These are phyloP conservation scores for Durusdinium trenchii DNA, from an alignment of 73 alveolate genomes.

Conservation along the genomic window DNA sequence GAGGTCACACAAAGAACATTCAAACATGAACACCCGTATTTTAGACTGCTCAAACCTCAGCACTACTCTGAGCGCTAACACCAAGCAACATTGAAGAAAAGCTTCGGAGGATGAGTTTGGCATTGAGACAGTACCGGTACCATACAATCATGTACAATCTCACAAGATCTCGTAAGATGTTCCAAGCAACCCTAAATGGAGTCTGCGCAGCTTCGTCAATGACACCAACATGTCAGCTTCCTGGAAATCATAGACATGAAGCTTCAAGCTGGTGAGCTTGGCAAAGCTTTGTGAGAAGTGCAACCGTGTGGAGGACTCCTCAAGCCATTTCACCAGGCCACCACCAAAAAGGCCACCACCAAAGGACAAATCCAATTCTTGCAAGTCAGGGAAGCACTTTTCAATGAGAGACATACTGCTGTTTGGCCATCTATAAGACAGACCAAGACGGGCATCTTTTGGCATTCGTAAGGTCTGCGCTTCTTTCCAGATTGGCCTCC, in stretches of 20 bases:
- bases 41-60: too few relatives aligned
- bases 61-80: neutral
- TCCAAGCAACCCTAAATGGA: conserved; percentile 21
- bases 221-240: conserved; percentile 39
- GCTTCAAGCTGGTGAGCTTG: neutral
- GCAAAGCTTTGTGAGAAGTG: conserved; percentile 34
- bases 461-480: conserved; percentile 45
- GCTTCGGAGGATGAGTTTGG: too few relatives aligned
- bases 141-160: too few relatives aligned
- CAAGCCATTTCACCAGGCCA: conserved; percentile 9
- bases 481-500: neutral
- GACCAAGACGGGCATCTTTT: conserved; percentile 25
- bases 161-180: too few relatives aligned
- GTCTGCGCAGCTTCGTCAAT: neutral
- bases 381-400: conserved; percentile 40
- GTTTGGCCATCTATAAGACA: conserved; percentile 47
- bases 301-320: neutral
- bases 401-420: conserved; percentile 22
- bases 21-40: neutral
- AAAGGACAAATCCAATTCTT: conserved; percentile 21
- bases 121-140: too few relatives aligned
- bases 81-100: too few relatives aligned
- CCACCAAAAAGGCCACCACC: neutral
- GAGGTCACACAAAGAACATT: neutral
- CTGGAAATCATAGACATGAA: neutral